A percentile compares a stretch with the other conserved stretches of the same genome.
These are phyloP conservation scores for Penicillium atrosanguineum DNA, from an alignment of 495 filamentous ascomycete species.

Conservation along the genomic window DNA sequence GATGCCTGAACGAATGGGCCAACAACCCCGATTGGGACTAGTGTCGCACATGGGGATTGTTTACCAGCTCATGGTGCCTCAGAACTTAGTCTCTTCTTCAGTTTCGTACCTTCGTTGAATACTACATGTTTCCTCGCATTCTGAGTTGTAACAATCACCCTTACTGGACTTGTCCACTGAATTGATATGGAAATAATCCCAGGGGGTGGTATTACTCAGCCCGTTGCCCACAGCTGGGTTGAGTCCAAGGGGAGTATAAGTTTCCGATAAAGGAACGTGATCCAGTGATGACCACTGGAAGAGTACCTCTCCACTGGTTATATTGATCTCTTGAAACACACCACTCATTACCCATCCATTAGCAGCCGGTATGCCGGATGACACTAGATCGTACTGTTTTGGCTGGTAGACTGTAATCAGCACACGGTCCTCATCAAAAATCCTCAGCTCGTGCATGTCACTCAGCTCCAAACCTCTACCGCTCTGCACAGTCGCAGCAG, in stretches of 20 bases:
- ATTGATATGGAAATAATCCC: slow-evolving; percentile 1
- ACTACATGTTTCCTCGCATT: too few species aligned
- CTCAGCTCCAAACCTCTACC: neutral
- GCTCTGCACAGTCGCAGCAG: neutral
- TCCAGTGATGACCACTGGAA: slow-evolving; percentile 30
- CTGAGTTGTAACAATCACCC: neutral
- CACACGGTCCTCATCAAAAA: slow-evolving; percentile 8
- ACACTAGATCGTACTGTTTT: slow-evolving; percentile 16
- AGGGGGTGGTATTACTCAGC: neutral
- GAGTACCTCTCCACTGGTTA: slow-evolving; percentile 18
- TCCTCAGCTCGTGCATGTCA: slow-evolving; percentile 28
- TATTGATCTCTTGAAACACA: slow-evolving; percentile 27
- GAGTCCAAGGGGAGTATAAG: neutral
- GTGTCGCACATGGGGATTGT: too few species aligned
- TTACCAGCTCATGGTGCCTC: too few species aligned
- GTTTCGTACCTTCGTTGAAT: too few species aligned
- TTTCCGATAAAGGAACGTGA: slow-evolving; percentile 18
- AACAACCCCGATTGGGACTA: too few species aligned
- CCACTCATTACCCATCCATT: slow-evolving; percentile 19
- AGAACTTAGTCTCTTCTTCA: too few species aligned
- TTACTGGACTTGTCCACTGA: neutral
- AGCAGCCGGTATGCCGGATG: slow-evolving; percentile 10
- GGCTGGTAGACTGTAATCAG: slow-evolving; percentile 3
- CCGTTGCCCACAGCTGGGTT: neutral
- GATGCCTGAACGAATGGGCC: too few species aligned